Conservation (phyloP, 495 filamentous ascomycete species). For the Daldinia loculata region DNA sequence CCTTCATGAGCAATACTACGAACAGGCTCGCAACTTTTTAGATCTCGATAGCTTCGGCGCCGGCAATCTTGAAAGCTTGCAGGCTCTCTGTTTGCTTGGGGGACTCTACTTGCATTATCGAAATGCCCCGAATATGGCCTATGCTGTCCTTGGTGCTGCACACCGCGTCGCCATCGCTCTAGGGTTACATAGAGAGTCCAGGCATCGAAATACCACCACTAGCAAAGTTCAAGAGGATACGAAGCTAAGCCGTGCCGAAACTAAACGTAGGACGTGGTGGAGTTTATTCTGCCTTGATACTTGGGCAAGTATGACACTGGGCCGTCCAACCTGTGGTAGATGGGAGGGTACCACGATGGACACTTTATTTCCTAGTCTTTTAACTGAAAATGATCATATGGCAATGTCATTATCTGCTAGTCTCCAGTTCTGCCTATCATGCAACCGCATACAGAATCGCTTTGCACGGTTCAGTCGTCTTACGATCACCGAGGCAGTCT, state of each 20-base stretch:
- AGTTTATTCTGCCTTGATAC: constrained; percentile 44
- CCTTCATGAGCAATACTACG: constrained; percentile 42
- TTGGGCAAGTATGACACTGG: constrained; percentile 42
- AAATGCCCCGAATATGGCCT: constrained; percentile 45
- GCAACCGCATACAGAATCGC: constrained; percentile 39
- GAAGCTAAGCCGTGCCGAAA: constrained; percentile 26
- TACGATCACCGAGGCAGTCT: constrained; percentile 28
- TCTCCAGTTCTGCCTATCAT: constrained; percentile 37
- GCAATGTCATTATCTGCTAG: constrained; percentile 34
- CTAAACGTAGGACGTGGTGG: constrained; percentile 44
- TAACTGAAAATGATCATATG: constrained; percentile 36
- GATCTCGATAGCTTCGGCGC: constrained; percentile 42
- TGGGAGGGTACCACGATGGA: constrained; percentile 38
- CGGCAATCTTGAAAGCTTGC: constrained; percentile 41
- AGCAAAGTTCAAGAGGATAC: constrained; percentile 7
- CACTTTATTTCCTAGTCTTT: constrained; percentile 34
- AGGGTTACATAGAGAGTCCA: constrained; percentile 40
- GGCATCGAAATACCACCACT: constrained; percentile 12
- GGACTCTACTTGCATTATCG: constrained; percentile 42
- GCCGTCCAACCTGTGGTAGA: constrained; percentile 35
- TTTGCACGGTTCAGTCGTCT: constrained; percentile 38
- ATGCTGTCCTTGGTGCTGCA: constrained; percentile 41
- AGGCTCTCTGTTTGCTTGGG: constrained; percentile 42
- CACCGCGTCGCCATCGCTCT: constrained; percentile 43
- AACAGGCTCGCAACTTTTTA: constrained; percentile 36